Conservation (phyloP, 441 rosid genomes). For the Populus hybrid region DNA sequence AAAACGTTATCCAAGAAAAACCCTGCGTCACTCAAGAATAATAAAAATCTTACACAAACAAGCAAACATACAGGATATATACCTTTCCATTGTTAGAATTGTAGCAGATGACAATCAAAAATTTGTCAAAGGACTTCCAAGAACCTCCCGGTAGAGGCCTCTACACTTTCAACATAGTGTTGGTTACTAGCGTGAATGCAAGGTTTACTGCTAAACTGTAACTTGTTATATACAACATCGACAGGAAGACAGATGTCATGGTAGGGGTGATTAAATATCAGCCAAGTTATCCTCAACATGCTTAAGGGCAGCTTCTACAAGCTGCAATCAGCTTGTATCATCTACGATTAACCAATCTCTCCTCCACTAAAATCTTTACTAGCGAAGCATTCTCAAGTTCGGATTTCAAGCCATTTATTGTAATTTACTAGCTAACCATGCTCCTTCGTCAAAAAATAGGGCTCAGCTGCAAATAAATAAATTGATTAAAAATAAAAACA, state of each 20-base stretch:
- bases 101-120: conserved; percentile 36
- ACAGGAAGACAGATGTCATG: conserved; percentile 53
- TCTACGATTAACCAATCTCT: conserved; percentile 31
- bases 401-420: conserved; percentile 20
- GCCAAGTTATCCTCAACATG: conserved; percentile 66
- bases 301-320: conserved; percentile 77
- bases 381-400: conserved; percentile 9
- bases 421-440: conserved; percentile 6
- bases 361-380: conserved; percentile 12
- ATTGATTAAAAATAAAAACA: no score
- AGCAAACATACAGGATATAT: conserved; percentile 20
- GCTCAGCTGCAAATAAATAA: no score
- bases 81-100: conserved; percentile 74
- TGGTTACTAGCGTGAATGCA: conserved; percentile 35
- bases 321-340: conserved; percentile 55
- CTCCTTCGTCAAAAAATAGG: conserved; percentile 23
- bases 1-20: not conserved
- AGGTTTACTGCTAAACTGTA: conserved; percentile 60
- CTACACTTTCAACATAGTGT: conserved; percentile 42
- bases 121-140: conserved; percentile 62
- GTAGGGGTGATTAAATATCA: conserved; percentile 40
- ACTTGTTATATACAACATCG: conserved; percentile 49
- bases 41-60: not conserved
- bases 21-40: not conserved
- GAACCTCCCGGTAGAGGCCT: conserved; percentile 48